Base-by-base conservation (phyloP, 805 yeast genomes). In the Torulaspora maleeae region DNA sequence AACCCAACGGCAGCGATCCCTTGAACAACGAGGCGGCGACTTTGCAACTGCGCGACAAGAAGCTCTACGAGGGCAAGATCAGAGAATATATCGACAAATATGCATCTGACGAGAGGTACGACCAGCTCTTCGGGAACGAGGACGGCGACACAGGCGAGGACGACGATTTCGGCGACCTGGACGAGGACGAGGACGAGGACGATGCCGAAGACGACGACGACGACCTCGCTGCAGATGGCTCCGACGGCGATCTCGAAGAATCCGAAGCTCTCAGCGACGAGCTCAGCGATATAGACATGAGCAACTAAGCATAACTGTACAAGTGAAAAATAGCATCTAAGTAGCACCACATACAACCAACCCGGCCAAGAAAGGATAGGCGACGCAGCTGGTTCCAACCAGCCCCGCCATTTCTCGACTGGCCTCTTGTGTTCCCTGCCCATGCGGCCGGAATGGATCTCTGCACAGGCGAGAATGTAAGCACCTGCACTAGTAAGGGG, bases 1-100 rank as follows among this genome's bases (percentile, higher is more conserved):
- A 91, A 60, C 97, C 98, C 15, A 91, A 91, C 60, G 91, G 98
- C 1, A 73, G 91, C 11, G 99, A 91, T 64, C 99, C 99, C 1
- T 74, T 91, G 51, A 91, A 91, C 59, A 82, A 89, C 9, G 93
- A 86, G 48, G 98, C 98, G 0, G 86, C 95, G 5, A 79, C 83
- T 12, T 67, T 91, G 44, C 80, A 86, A 71, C 72, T 82, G 50
- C 76, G 81, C 45, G 87, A 88, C 56, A 82, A 79, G 49, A 69
- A 73, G 20, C 68, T 74, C 41, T 91, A 91, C 61, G 78, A 77
- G 40, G 79, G 73, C 41, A 81, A 78, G 53, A 95, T 93, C 5
- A 79, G 75, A 59, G 78, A 76, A 30, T 86, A 87, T 58, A 95
- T 90, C 20, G 72, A 72, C 58, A 77, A 76, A 59, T 88, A 82